Base-by-base conservation (phyloP, 768 basidiomycete genomes). In the Serendipita sp. region DNA sequence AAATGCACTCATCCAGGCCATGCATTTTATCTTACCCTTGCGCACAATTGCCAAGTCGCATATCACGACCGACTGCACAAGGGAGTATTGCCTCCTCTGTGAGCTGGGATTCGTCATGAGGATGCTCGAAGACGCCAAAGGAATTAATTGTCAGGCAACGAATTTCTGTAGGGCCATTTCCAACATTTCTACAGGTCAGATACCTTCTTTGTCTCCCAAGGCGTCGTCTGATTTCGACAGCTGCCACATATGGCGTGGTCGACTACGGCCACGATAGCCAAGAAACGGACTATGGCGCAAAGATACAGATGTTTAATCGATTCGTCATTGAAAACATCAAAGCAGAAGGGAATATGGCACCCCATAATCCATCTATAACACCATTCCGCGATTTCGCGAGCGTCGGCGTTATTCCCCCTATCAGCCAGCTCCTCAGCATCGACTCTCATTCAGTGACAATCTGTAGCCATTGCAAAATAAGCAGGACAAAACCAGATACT, bases 81-180 rank as follows among this genome's bases (percentile, higher is more conserved):
- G 86, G 66, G 95, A 99, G 69, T 87, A 97, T 70, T 99, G 95
- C 71, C 76, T 98, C 7, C 75, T 97, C 0, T 98, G 96, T 72
- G 95, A 99, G 72, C 77, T 95, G 28, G 96, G 95, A 1, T 98
- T 98, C 69, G 81, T 95, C 26, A 86, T 85, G 63, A 81, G 91
- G 31, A 99, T 98, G 95, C 78, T 99, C 38, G 91, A 95, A 72
- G 94, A 98, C 69, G 95, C 96, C 0, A 79, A 78, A 42, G 96
- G 96, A 0, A 89, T 80, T 20, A 98, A 99, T 67, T 97, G 95
- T 69, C 95, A 98, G 71, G 84, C 93, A 3, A 93, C 87, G 72
- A 99, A 99, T 72, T 99, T 97, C 68, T 98, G 93, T 71, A 87
- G 91, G 72, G 88, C 92, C 2, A 88, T 97, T 48, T 86, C 89